Evolutionary conservation across 345 rosid species (phyloP), one percentile per base, ranked within the genome.

Genomic region (Leavenworthia alabamica): DNA sequence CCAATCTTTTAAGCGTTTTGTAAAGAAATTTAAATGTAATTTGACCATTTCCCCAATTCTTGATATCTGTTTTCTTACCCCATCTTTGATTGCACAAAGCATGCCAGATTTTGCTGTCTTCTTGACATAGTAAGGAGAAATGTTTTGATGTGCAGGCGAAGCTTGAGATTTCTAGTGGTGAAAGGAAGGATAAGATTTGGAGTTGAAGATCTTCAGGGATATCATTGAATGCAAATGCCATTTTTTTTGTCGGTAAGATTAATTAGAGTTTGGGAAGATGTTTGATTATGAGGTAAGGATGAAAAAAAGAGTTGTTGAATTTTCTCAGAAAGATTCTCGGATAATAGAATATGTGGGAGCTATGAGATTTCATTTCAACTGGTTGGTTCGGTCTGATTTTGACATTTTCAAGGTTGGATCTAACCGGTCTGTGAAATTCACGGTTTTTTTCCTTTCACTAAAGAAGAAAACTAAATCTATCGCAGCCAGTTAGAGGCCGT

Each of bases 201-300:
- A 86, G 79, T 76, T 86, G 93, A 68, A 86, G 79, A 71, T 92
- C 98, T 36, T 92, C 95, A 0, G 95, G 95, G 67, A 86, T 79
- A 20, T 86, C 85, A 27, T 60, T n/a, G 71, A 86, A 83, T 0
- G 93, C 74, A 50, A 70, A 23, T 48, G 70, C 47, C 9, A 32
- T n/a, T n/a, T n/a, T n/a, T 29, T n/a, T 11, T 32, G 15, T 51
- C 56, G 41, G 26, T 1, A 31, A 16, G 17, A 16, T 51, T 31
- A 16, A 2, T 4, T 51, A n/a, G n/a, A n/a, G n/a, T n/a, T n/a
- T n/a, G n/a, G n/a, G n/a, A n/a, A n/a, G n/a, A n/a, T n/a, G n/a
- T n/a, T n/a, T n/a, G n/a, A n/a, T n/a, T n/a, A n/a, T n/a, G n/a
- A n/a, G n/a, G n/a, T n/a, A n/a, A 3, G 11, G 4, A 2, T 2